Conservation (phyloP, 306 rosid genomes). For the Alnus glutinosa region DNA sequence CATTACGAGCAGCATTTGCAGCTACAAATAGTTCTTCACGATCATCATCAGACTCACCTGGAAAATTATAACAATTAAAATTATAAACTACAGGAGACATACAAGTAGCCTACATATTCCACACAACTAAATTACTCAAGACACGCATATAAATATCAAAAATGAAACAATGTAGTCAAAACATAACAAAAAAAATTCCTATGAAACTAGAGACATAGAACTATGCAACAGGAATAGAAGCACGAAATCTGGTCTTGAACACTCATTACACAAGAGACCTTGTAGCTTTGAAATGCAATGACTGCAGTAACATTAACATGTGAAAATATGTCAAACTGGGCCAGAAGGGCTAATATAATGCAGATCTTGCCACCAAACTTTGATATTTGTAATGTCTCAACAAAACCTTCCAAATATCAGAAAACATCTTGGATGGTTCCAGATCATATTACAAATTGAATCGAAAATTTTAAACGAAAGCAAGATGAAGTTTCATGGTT, state of each 20-base stretch:
- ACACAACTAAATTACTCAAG: background rate
- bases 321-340: background rate
- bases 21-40: slow-evolving; percentile 70
- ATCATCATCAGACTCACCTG: slow-evolving; percentile 88
- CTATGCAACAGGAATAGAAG: background rate
- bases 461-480: slow-evolving; percentile 15
- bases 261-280: background rate
- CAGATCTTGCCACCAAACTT: background rate
- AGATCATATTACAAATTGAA: background rate
- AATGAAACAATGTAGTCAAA: background rate
- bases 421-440: background rate
- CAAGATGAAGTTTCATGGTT: slow-evolving; percentile 8
- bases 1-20: slow-evolving; percentile 66
- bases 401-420: background rate
- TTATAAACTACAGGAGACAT: background rate
- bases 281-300: background rate
- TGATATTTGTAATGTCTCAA: background rate
- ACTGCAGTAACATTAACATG: background rate
- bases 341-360: background rate
- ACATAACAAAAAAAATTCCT: background rate
- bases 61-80: slow-evolving; percentile 32
- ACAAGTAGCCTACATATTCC: background rate
- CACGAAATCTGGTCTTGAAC: background rate
- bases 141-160: background rate
- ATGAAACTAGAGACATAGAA: background rate